Conservation (phyloP, 306 rosid genomes). For the Alnus glutinosa region DNA sequence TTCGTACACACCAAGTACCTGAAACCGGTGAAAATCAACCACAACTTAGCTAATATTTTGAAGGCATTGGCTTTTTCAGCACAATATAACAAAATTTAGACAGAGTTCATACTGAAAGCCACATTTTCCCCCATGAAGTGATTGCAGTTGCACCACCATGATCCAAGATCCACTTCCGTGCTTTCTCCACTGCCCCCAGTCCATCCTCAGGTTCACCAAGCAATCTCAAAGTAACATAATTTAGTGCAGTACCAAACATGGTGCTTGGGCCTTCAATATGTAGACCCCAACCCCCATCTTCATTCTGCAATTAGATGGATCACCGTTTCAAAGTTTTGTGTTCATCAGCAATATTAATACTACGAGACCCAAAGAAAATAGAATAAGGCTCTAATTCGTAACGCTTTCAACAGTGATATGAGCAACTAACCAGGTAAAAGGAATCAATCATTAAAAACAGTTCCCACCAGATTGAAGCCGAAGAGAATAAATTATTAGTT, state of each 20-base stretch:
- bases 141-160: slow-evolving; percentile 82
- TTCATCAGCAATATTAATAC: not conserved
- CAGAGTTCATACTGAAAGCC: slow-evolving; percentile 75
- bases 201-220: slow-evolving; percentile 83
- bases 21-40: slow-evolving; percentile 13
- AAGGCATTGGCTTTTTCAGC: not conserved
- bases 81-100: slow-evolving; percentile 19
- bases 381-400: not conserved
- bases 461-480: not conserved
- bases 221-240: slow-evolving; percentile 62
- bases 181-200: slow-evolving; percentile 60
- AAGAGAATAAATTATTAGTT: not conserved
- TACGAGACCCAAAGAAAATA: not conserved
- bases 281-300: slow-evolving; percentile 95
- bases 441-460: not conserved
- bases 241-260: slow-evolving; percentile 81
- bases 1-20: slow-evolving; percentile 86
- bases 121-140: slow-evolving; percentile 95
- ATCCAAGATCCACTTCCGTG: slow-evolving; percentile 68
- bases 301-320: slow-evolving; percentile 49
- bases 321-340: not conserved
- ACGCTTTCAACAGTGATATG: not conserved
- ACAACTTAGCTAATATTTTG: not conserved
- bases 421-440: not conserved
- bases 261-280: slow-evolving; percentile 91